Percentiles rank a stretch among this genome's conserved stretches.
phyloP scores from a whole-genome alignment of 164 flowering plant species.

The Magnolia kwangsiensis region DNA sequence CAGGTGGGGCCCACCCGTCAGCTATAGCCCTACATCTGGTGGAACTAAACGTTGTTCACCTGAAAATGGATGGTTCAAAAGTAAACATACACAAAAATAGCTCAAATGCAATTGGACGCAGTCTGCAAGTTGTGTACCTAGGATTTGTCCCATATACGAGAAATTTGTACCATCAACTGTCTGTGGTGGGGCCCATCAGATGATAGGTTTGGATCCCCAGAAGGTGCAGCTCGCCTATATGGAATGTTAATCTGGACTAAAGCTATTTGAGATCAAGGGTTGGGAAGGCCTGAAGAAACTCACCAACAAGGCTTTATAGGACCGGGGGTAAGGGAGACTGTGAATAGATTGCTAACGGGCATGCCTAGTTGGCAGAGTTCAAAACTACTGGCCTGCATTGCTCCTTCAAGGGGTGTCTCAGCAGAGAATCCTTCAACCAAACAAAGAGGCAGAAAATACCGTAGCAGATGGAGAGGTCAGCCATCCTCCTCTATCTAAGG shows the following conservation, averaged over 20 bases:
- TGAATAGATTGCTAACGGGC: not conserved
- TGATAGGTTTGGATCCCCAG: not conserved
- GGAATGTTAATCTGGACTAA: not conserved
- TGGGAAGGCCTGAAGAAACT: not conserved
- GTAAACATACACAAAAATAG: not conserved
- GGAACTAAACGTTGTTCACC: not conserved
- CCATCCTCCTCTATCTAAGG: not conserved
- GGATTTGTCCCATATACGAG: not conserved
- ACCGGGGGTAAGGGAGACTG: not conserved
- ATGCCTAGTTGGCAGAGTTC: not conserved
- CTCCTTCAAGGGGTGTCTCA: not conserved
- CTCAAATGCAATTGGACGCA: not conserved
- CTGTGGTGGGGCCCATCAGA: not conserved
- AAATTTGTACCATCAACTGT: not conserved
- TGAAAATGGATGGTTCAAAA: not conserved
- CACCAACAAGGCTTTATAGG: not conserved
- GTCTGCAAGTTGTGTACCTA: not conserved
- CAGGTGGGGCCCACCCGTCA: not conserved
- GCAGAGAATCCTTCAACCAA: not conserved
- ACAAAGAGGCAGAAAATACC: not conserved
- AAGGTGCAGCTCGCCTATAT: not conserved
- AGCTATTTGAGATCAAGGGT: not conserved
- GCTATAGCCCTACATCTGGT: not conserved
- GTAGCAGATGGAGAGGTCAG: not conserved
- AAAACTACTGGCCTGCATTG: not conserved